These are phyloP conservation scores for Trichoderma cornu-damae DNA, from an alignment of 2,329 filamentous ascomycete species.

Conservation along the genomic window DNA sequence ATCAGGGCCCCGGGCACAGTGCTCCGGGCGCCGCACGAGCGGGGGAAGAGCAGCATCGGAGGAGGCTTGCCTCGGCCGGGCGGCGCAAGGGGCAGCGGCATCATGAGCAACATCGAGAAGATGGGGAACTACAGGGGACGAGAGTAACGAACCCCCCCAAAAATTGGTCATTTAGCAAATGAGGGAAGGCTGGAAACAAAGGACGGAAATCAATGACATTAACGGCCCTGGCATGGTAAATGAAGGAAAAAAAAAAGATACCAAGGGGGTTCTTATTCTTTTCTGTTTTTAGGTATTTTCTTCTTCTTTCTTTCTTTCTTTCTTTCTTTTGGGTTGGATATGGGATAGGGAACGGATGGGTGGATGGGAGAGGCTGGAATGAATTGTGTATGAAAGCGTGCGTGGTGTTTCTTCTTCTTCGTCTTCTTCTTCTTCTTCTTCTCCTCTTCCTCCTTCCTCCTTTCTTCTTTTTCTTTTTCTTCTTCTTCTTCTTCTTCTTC, in stretches of 20 bases:
- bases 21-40: constrained; percentile 40
- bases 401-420: not conserved
- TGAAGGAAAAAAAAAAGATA: not conserved
- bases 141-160: not conserved
- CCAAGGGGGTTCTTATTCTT: not conserved
- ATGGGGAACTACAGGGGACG: constrained; percentile 64
- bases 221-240: not conserved
- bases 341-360: not conserved
- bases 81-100: constrained; percentile 53
- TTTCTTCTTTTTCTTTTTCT: not conserved
- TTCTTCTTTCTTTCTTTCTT: not conserved
- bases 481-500: not conserved
- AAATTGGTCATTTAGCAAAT: no score
- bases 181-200: not conserved
- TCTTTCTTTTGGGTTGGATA: constrained; percentile 1
- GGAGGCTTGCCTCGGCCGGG: constrained; percentile 47
- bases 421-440: not conserved
- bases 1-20: constrained; percentile 54
- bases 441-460: not conserved
- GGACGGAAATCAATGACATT: not conserved
- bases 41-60: constrained; percentile 40
- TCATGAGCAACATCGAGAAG: constrained; percentile 81
- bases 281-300: not conserved
- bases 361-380: not conserved
- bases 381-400: constrained; percentile 5